A percentile compares a stretch with the other conserved stretches of the same genome.
Evolutionary conservation across 1,284 basidiomycete genomes (phyloP).

Genomic region (Cryptococcus floricola): DNA sequence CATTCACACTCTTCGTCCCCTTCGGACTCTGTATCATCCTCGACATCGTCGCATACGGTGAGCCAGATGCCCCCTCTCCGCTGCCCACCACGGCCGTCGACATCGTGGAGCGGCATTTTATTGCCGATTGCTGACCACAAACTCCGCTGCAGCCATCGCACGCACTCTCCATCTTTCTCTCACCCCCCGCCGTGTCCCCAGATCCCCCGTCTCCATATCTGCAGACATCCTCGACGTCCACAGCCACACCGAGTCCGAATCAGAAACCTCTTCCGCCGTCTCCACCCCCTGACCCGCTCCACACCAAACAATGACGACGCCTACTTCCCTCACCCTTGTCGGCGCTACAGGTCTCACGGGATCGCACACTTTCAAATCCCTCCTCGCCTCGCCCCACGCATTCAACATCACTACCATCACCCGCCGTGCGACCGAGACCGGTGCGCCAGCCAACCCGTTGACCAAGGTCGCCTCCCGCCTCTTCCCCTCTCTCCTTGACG

Average conservation of each 20-base stretch:
- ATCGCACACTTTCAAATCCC: conserved; percentile 21
- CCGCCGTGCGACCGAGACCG: conserved; percentile 22
- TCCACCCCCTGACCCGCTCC: not conserved
- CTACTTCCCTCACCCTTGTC: conserved; percentile 35
- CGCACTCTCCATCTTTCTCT: conserved; percentile 37
- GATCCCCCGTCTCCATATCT: conserved; percentile 20
- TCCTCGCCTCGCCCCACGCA: conserved; percentile 28
- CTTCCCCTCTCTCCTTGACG: conserved; percentile 23
- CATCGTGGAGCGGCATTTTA: not conserved
- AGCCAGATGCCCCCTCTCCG: no score
- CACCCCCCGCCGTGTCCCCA: conserved; percentile 28
- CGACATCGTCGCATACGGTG: conserved; percentile 39
- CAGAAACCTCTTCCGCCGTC: not conserved
- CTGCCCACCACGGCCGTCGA: not conserved
- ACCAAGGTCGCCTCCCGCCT: conserved; percentile 28
- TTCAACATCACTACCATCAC: conserved; percentile 40
- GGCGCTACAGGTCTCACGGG: conserved; percentile 48
- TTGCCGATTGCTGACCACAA: not conserved
- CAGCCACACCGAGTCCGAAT: conserved; percentile 10
- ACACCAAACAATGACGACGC: conserved; percentile 1
- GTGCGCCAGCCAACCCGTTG: conserved; percentile 7
- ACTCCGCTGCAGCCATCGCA: conserved; percentile 27
- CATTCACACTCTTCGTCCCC: conserved; percentile 28
- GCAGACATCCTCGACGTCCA: conserved; percentile 11
- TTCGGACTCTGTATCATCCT: conserved; percentile 30